These are phyloP conservation scores for Lasiodiplodia hormozganensis DNA, from an alignment of 2,329 filamentous ascomycete species.

Conservation along the genomic window DNA sequence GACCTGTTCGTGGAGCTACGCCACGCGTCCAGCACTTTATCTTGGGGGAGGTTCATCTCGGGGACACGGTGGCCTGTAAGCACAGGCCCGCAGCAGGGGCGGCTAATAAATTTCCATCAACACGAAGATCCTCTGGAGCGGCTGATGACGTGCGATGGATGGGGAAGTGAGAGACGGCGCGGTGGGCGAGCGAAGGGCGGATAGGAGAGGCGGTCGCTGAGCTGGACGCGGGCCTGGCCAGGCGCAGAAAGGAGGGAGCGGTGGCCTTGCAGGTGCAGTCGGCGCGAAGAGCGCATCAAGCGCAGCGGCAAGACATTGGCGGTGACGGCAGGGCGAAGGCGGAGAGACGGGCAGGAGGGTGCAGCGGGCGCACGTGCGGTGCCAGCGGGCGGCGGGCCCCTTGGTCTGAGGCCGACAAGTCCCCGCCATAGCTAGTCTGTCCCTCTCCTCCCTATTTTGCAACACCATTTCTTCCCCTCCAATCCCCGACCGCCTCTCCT, in stretches of 20 bases:
- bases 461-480: slow-evolving; percentile 23
- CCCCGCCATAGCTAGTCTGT: slow-evolving; percentile 21
- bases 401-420: slow-evolving; percentile 5
- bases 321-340: slow-evolving; percentile 15
- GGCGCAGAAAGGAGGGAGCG: slow-evolving; percentile 4
- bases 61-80: slow-evolving; percentile 24
- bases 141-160: slow-evolving; percentile 20
- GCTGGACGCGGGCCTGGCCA: not conserved
- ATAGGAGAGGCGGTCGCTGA: not conserved
- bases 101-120: slow-evolving; percentile 26
- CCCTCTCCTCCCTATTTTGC: slow-evolving; percentile 27
- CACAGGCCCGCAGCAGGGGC: slow-evolving; percentile 4
- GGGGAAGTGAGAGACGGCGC: slow-evolving; percentile 16
- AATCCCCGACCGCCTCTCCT: not conserved
- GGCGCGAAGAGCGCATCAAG: slow-evolving; percentile 3
- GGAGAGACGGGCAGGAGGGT: slow-evolving; percentile 6
- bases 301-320: not conserved
- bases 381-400: slow-evolving; percentile 8
- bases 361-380: slow-evolving; percentile 21
- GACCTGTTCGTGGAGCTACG: not conserved
- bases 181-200: not conserved
- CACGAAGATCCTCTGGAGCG: slow-evolving; percentile 18
- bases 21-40: slow-evolving; percentile 20
- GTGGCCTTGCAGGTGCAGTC: slow-evolving; percentile 10
- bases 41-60: slow-evolving; percentile 20